Percentiles rank a stretch among this genome's conserved stretches.
These are phyloP conservation scores for Citrus trifoliata DNA, from an alignment of 345 rosid species.

Conservation along the genomic window DNA sequence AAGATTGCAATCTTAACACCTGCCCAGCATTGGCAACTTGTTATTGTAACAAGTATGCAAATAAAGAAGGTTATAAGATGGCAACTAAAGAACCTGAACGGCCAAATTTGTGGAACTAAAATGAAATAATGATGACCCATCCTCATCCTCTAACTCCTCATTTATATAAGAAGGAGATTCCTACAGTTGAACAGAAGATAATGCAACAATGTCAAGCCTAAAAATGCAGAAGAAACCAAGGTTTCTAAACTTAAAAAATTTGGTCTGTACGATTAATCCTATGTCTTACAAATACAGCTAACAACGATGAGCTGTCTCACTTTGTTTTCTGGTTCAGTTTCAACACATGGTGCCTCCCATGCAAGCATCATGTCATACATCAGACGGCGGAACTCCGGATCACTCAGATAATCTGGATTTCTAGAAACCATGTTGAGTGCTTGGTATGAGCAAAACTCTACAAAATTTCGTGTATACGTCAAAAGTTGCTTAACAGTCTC, in stretches of 20 bases:
- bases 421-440: slow-evolving; percentile 46
- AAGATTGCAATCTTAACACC: neutral
- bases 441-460: slow-evolving; percentile 81
- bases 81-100: slow-evolving; percentile 53
- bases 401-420: slow-evolving; percentile 60
- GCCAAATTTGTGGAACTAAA: slow-evolving; percentile 80
- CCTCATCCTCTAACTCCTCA: slow-evolving; percentile 63
- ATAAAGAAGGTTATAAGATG: neutral
- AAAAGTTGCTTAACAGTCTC: slow-evolving; percentile 68
- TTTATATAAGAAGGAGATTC: slow-evolving; percentile 42
- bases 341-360: slow-evolving; percentile 75
- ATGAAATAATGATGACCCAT: slow-evolving; percentile 74
- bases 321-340: slow-evolving; percentile 34
- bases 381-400: slow-evolving; percentile 68
- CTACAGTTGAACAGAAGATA: slow-evolving; percentile 34
- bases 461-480: slow-evolving; percentile 64
- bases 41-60: neutral
- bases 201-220: slow-evolving; percentile 12
- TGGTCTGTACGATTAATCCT: neutral
- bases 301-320: slow-evolving; percentile 33
- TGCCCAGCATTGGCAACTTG: neutral
- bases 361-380: slow-evolving; percentile 99
- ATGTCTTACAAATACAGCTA: slow-evolving; percentile 6
- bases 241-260: neutral
- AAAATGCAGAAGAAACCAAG: slow-evolving; percentile 5